Evolutionary conservation across 352 stramenopile genomes (phyloP).

Genomic region (Pythium plurisporium): DNA sequence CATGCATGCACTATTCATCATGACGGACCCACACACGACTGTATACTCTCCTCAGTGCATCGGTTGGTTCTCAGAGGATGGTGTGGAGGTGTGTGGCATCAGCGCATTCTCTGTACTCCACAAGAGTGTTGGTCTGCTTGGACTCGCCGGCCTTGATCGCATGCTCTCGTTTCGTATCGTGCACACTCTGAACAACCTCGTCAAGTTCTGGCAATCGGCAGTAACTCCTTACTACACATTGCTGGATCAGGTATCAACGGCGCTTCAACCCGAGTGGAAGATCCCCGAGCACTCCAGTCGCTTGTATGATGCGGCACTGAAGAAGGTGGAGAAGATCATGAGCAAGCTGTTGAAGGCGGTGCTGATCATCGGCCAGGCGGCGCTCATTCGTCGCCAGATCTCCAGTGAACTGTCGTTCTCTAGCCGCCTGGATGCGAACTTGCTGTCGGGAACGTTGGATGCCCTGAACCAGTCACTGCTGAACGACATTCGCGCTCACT

Average conservation of each 20-base stretch:
- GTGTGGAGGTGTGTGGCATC: constrained; percentile 86
- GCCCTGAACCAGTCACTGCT: constrained; percentile 89
- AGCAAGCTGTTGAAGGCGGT: constrained; percentile 91
- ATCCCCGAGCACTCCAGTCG: constrained; percentile 80
- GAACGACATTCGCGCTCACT: constrained; percentile 87
- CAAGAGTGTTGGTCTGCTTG: constrained; percentile 88
- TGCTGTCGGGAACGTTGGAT: constrained; percentile 85
- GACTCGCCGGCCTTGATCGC: constrained; percentile 89
- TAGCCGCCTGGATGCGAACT: constrained; percentile 88
- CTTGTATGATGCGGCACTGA: constrained; percentile 85
- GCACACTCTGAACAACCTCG: constrained; percentile 91
- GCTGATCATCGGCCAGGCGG: constrained; percentile 91
- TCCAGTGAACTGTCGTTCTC: constrained; percentile 89
- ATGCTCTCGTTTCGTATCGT: constrained; percentile 92
- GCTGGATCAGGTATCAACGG: constrained; percentile 84
- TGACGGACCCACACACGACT: constrained; percentile 89
- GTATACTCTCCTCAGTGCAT: constrained; percentile 91
- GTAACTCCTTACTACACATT: constrained; percentile 88
- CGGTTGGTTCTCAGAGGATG: constrained; percentile 89
- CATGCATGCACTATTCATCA: constrained; percentile 89
- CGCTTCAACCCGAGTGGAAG: constrained; percentile 85
- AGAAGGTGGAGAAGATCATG: constrained; percentile 94
- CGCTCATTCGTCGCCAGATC: constrained; percentile 91
- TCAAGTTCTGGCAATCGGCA: constrained; percentile 90
- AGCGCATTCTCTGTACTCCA: constrained; percentile 87